A percentile compares a stretch with the other conserved stretches of the same genome.
These are phyloP conservation scores for Ganoderma lucidum DNA, from an alignment of 1,284 basidiomycete species.

Conservation along the genomic window DNA sequence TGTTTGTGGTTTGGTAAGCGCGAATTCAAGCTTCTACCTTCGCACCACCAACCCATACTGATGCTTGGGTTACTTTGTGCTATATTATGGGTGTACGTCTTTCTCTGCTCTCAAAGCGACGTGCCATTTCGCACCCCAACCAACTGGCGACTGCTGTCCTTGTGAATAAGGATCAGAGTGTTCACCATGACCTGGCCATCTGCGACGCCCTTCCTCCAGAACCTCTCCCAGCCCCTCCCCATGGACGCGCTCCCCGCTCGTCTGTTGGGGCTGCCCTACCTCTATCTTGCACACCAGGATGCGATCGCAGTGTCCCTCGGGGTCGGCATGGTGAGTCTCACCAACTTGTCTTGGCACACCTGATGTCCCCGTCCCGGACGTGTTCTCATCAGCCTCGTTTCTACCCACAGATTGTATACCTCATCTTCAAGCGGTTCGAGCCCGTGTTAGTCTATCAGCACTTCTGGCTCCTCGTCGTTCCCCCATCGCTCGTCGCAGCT, in stretches of 20 bases:
- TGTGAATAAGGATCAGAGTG: not conserved
- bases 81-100: not conserved
- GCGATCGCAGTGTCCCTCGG: not conserved
- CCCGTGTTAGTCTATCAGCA: slow-evolving; percentile 9
- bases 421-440: slow-evolving; percentile 18
- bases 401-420: not conserved
- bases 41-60: not conserved
- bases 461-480: slow-evolving; percentile 12
- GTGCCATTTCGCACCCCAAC: not conserved
- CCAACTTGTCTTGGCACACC: not conserved
- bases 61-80: not conserved
- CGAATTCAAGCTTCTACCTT: not conserved
- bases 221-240: not conserved
- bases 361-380: not conserved
- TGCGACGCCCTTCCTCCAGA: not conserved
- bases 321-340: slow-evolving; percentile 5
- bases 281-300: slow-evolving; percentile 1
- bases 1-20: slow-evolving; percentile 1
- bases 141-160: not conserved
- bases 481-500: not conserved
- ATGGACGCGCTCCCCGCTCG: not conserved
- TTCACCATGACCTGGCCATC: not conserved
- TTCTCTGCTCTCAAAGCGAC: not conserved
- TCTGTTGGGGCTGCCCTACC: not conserved
- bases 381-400: not conserved